These are phyloP conservation scores for Salix exigua DNA, from an alignment of 345 rosid species.

Conservation along the genomic window DNA sequence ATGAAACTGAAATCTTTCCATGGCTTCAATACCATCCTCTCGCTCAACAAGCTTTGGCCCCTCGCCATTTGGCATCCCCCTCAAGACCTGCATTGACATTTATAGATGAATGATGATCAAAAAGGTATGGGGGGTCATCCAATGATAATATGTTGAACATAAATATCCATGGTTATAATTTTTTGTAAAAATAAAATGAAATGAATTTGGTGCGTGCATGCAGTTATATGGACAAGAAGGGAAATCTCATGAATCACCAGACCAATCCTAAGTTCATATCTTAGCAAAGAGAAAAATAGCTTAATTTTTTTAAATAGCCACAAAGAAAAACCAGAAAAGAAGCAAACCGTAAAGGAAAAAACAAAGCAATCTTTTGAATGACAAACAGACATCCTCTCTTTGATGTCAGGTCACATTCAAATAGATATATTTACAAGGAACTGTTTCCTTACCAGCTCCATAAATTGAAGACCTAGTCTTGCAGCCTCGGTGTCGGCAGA, in stretches of 20 bases:
- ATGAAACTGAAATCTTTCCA: conserved; percentile 95
- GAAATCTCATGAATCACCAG: no score
- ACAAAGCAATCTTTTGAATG: not conserved
- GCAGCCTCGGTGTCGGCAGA: conserved; percentile 85
- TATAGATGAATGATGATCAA: no score
- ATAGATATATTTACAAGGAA: not conserved
- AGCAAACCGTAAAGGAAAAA: not conserved
- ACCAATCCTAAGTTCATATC: no score
- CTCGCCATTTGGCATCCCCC: conserved; percentile 89
- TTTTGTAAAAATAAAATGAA: no score
- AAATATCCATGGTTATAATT: no score
- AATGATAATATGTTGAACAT: no score
- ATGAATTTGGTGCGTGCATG: not conserved
- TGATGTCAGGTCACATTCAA: not conserved
- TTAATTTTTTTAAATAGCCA: no score
- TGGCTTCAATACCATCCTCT: conserved; percentile 95
- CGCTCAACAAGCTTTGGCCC: conserved; percentile 83
- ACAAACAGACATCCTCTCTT: not conserved
- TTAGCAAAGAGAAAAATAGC: no score
- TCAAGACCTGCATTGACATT: conserved; percentile 51
- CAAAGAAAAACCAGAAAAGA: not conserved
- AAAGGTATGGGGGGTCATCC: no score
- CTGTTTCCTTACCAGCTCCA: conserved; percentile 76
- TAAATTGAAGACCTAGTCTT: conserved; percentile 87
- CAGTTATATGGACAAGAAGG: no score